phyloP scores from a whole-genome alignment of 495 filamentous ascomycete genomes.

The Articulospora tetracladia region DNA sequence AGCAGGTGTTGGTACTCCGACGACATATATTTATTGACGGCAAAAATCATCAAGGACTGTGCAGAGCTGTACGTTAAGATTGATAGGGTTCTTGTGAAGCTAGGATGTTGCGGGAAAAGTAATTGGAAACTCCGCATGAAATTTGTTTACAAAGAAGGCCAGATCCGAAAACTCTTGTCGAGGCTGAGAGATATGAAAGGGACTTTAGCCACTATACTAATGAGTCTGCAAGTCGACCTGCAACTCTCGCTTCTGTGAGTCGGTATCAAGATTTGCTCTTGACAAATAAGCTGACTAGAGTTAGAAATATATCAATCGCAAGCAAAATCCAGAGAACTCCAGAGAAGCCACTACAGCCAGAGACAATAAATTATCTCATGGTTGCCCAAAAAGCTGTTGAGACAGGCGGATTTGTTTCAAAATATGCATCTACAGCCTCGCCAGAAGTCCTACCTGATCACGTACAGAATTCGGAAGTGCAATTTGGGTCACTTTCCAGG shows the following conservation, averaged over 20 bases:
- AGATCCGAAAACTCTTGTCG: slow-evolving; percentile 16
- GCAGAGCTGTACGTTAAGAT: slow-evolving; percentile 21
- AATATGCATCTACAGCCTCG: neutral
- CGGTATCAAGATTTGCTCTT: neutral
- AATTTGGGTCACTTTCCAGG: no score
- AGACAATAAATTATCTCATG: slow-evolving; percentile 8
- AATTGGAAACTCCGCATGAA: slow-evolving; percentile 14
- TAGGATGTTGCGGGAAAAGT: slow-evolving; percentile 14
- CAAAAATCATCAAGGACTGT: slow-evolving; percentile 22
- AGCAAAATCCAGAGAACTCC: slow-evolving; percentile 5
- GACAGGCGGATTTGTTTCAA: neutral
- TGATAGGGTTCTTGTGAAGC: slow-evolving; percentile 17
- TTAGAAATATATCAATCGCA: slow-evolving; percentile 15
- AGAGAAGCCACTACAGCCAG: slow-evolving; percentile 9
- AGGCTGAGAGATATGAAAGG: slow-evolving; percentile 16
- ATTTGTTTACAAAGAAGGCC: slow-evolving; percentile 19
- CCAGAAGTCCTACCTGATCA: neutral
- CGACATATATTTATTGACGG: slow-evolving; percentile 19
- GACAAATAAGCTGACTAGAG: neutral
- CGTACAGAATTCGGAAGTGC: neutral
- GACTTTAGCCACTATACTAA: slow-evolving; percentile 18
- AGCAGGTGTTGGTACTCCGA: slow-evolving; percentile 20
- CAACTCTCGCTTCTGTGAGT: slow-evolving; percentile 16
- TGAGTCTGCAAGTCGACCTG: slow-evolving; percentile 21
- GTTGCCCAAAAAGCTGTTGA: slow-evolving; percentile 8